These are phyloP conservation scores for Vanrija sp. DNA, from an alignment of 1,284 basidiomycete genomes.

Conservation along the genomic window DNA sequence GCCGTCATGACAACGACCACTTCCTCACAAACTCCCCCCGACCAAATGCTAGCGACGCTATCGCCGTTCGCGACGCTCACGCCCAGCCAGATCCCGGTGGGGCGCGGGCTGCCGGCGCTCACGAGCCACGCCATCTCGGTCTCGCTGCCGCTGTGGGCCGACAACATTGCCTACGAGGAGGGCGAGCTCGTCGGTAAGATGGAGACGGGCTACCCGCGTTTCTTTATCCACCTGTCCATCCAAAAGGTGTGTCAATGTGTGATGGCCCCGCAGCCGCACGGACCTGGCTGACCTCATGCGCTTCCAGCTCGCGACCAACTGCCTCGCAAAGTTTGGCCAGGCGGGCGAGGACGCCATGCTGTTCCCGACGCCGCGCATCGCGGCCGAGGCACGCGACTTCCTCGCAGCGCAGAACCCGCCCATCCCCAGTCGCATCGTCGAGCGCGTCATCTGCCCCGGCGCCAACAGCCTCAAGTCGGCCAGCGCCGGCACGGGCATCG, in stretches of 20 bases:
- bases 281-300: background rate
- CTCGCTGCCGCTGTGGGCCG: slow-evolving; percentile 91
- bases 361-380: slow-evolving; percentile 67
- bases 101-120: slow-evolving; percentile 48
- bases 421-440: slow-evolving; percentile 62
- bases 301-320: slow-evolving; percentile 67
- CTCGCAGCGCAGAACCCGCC: slow-evolving; percentile 55
- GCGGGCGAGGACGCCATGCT: slow-evolving; percentile 71
- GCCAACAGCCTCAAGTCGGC: slow-evolving; percentile 22
- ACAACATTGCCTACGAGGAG: slow-evolving; percentile 91
- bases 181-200: slow-evolving; percentile 80
- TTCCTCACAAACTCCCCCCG: too few species aligned
- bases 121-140: slow-evolving; percentile 88
- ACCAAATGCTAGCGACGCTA: too few species aligned
- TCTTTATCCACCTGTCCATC: slow-evolving; percentile 88
- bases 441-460: slow-evolving; percentile 61
- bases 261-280: background rate
- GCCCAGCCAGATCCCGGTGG: slow-evolving; percentile 44
- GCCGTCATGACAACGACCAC: too few species aligned
- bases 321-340: slow-evolving; percentile 70
- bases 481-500: slow-evolving; percentile 26
- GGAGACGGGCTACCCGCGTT: slow-evolving; percentile 94
- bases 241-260: slow-evolving; percentile 62
- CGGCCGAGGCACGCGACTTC: slow-evolving; percentile 71
- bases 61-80: background rate